These are phyloP conservation scores for Omphalotus olearius DNA, from an alignment of 1,284 basidiomycete genomes.

Conservation along the genomic window DNA sequence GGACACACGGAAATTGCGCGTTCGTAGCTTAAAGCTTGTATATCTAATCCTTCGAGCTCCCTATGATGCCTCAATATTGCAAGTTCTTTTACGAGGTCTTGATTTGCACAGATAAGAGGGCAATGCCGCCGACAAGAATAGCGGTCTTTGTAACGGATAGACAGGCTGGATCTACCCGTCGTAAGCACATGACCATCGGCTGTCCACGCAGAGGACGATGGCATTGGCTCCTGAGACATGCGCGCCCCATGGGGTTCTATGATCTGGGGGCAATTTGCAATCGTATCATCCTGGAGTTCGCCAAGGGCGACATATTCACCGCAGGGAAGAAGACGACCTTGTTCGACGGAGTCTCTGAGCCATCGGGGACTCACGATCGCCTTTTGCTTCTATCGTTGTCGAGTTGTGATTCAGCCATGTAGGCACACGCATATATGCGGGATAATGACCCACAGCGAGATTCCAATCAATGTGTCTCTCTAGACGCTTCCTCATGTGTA, in stretches of 20 bases:
- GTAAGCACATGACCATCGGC: slow-evolving; percentile 8
- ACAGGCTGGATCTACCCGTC: not conserved
- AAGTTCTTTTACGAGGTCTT: slow-evolving; percentile 50
- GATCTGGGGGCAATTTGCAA: slow-evolving; percentile 36
- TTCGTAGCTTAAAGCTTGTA: slow-evolving; percentile 65
- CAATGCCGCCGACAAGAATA: slow-evolving; percentile 60
- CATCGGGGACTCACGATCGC: slow-evolving; percentile 64
- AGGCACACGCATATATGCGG: not conserved
- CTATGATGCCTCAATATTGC: slow-evolving; percentile 56
- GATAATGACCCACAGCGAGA: slow-evolving; percentile 48
- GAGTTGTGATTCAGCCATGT: not conserved
- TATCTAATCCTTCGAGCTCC: slow-evolving; percentile 57
- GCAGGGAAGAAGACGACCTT: slow-evolving; percentile 42
- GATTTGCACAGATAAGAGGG: slow-evolving; percentile 64
- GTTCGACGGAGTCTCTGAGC: slow-evolving; percentile 52
- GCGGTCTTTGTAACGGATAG: slow-evolving; percentile 35
- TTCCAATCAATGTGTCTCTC: slow-evolving; percentile 65
- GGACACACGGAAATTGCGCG: slow-evolving; percentile 58
- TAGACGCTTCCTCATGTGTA: slow-evolving; percentile 61
- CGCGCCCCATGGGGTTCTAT: slow-evolving; percentile 9
- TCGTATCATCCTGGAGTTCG: slow-evolving; percentile 44
- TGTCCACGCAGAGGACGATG: slow-evolving; percentile 15
- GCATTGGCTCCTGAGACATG: slow-evolving; percentile 4
- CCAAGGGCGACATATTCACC: slow-evolving; percentile 49
- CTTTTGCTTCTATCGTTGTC: slow-evolving; percentile 47